Percentiles rank a stretch among this genome's conserved stretches.
phyloP scores from a whole-genome alignment of 2,329 filamentous ascomycete genomes.

The Fusarium tupiense region DNA sequence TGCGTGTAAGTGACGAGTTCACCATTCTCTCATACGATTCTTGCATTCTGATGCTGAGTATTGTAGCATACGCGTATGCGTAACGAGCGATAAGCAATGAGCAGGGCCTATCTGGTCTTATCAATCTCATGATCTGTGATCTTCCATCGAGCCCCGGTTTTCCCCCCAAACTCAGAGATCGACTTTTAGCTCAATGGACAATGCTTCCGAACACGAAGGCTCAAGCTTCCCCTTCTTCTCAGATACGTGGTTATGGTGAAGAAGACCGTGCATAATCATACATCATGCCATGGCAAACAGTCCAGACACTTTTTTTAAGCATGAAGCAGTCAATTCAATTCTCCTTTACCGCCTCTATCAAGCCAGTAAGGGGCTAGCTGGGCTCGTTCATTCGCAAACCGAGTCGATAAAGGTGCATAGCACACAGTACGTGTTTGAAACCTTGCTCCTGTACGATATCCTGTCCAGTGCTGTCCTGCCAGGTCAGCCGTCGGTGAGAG shows the following conservation, averaged over 20 bases:
- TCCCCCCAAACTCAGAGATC: conserved; percentile 16
- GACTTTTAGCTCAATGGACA: conserved; percentile 22
- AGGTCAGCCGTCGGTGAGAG: conserved; percentile 27
- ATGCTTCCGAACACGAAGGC: conserved; percentile 19
- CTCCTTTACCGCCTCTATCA: conserved; percentile 29
- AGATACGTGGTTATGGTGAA: not conserved
- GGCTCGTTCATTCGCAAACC: not conserved
- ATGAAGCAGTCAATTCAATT: not conserved
- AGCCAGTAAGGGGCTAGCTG: conserved; percentile 7
- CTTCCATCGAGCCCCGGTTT: conserved; percentile 26
- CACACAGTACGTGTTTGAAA: conserved; percentile 1
- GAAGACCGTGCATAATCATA: conserved; percentile 1
- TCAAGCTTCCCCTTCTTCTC: not conserved
- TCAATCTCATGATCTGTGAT: conserved; percentile 44
- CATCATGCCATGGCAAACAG: not conserved
- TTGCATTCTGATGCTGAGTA: not conserved
- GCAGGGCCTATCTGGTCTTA: conserved; percentile 22
- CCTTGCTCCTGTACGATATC: conserved; percentile 3
- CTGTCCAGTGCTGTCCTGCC: conserved; percentile 6
- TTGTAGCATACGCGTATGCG: conserved; percentile 19
- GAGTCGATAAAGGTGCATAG: not conserved
- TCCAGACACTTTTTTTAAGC: conserved; percentile 18
- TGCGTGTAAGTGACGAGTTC: conserved; percentile 26
- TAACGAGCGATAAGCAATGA: not conserved
- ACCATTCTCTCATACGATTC: conserved; percentile 4